Conservation (phyloP, 192 early-diverging fungal species). For the Coemansia sp. region DNA sequence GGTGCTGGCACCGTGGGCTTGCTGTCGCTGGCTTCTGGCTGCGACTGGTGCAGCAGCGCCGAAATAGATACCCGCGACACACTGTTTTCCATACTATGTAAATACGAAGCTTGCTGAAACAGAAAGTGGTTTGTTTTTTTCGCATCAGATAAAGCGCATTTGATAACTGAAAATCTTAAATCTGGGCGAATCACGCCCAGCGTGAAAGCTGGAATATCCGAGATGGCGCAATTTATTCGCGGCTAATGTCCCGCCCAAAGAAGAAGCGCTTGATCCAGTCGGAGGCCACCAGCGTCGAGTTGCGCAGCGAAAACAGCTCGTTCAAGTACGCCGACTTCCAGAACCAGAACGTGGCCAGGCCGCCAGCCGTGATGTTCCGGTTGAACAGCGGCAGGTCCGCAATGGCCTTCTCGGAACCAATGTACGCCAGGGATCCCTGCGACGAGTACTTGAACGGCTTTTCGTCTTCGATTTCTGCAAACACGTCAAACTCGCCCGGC, state of each 20-base stretch:
- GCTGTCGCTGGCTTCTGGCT: neutral
- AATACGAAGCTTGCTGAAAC: neutral
- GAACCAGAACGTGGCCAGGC: slow-evolving; percentile 72
- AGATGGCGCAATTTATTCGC: slow-evolving; percentile 62
- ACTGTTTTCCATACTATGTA: neutral
- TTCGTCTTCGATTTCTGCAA: slow-evolving; percentile 23
- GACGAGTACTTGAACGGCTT: slow-evolving; percentile 80
- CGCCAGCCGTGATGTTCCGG: slow-evolving; percentile 63
- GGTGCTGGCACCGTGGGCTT: neutral
- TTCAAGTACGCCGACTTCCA: slow-evolving; percentile 73
- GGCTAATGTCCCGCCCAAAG: slow-evolving; percentile 88
- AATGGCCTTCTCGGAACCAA: slow-evolving; percentile 92
- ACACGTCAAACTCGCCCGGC: slow-evolving; percentile 19
- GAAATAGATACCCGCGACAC: slow-evolving; percentile 22
- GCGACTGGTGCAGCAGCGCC: slow-evolving; percentile 17
- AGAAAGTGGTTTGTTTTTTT: neutral
- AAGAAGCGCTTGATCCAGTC: slow-evolving; percentile 90
- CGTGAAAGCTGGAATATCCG: neutral
- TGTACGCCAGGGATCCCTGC: slow-evolving; percentile 85
- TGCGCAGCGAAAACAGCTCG: slow-evolving; percentile 83
- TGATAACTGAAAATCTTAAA: slow-evolving; percentile 3
- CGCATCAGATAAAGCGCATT: slow-evolving; percentile 5
- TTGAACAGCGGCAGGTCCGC: slow-evolving; percentile 83
- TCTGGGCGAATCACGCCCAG: neutral
- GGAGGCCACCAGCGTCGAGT: slow-evolving; percentile 73